A percentile compares a stretch with the other conserved stretches of the same genome.
Conservation (phyloP, 495 filamentous ascomycete genomes). For the Chlorociboria aeruginascens region DNA sequence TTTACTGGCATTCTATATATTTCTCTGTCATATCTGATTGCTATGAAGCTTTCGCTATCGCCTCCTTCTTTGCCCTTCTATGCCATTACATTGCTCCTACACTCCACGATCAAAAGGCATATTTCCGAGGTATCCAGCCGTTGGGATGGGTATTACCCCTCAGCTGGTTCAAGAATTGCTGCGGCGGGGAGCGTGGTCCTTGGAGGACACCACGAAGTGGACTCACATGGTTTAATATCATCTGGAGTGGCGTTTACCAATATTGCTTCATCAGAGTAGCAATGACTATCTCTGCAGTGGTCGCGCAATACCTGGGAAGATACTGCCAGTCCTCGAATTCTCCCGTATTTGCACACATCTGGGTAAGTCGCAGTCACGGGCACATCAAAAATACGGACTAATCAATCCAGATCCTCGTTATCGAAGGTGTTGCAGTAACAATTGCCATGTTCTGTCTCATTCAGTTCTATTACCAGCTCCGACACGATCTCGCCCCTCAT, state of each 20-base stretch:
- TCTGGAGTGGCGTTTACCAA: constrained; percentile 81
- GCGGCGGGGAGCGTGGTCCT: constrained; percentile 49
- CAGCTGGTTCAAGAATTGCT: constrained; percentile 54
- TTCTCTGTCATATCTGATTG: constrained; percentile 73
- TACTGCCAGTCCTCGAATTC: constrained; percentile 74
- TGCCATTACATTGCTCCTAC: constrained; percentile 74
- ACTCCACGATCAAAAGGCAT: constrained; percentile 77
- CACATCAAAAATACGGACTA: background rate
- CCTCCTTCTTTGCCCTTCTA: constrained; percentile 80
- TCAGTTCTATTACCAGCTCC: constrained; percentile 77
- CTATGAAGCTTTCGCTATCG: constrained; percentile 88
- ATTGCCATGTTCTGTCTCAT: constrained; percentile 91
- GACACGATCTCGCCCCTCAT: constrained; percentile 53
- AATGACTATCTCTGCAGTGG: constrained; percentile 69
- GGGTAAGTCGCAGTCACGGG: constrained; percentile 39
- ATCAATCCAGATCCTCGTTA: constrained; percentile 42
- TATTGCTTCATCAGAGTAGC: constrained; percentile 82
- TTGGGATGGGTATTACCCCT: constrained; percentile 69
- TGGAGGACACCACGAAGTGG: constrained; percentile 71
- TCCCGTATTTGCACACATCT: constrained; percentile 72
- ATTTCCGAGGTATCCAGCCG: constrained; percentile 60
- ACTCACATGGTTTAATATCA: constrained; percentile 88
- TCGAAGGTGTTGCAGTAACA: constrained; percentile 62
- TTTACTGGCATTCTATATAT: constrained; percentile 73
- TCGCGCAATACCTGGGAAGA: constrained; percentile 51